Evolutionary conservation across 2,329 filamentous ascomycete genomes (phyloP), one percentile per base, ranked within the genome.

Genomic region (Xylaria multiplex): DNA sequence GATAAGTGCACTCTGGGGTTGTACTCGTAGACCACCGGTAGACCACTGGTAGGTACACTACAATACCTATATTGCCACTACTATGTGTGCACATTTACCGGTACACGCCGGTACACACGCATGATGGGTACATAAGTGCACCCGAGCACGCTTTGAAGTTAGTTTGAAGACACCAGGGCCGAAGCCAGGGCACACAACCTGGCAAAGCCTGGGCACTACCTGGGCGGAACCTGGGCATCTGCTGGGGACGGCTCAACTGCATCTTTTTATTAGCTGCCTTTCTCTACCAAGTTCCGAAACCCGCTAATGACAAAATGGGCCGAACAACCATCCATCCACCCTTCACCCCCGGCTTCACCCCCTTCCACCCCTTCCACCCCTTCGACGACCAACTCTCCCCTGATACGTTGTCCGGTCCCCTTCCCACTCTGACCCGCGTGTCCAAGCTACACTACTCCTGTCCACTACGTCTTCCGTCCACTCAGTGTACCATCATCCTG

Each of bases 271-370:
- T 59, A 54, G 54, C 22, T 59, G 54, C 50, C 57, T 52, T 42
- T 43, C 45, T 53, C 22, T 58, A 24, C 59, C 64, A 62, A 65
- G 62, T 54, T 67, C 65, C 65, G 62, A 67, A 65, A 67, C 65
- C 46, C 53, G 58, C 62, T 67, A 59, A 49, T 40, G 54, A 55
- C 49, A 45, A 61, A 54, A 58, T 67, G 32, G 56, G 40, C 60
- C 59, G 56, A 48, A 40, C n/a, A 22, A 43, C n/a, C 27, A 55
- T 48, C 62, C 42, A 49, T 37, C 11, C 35, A 37, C 35, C 42
- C 55, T 37, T 37, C 35, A 37, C 35, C 35, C 35, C 35, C 35
- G 35, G 35, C 35, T 37, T 13, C 35, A 37, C 35, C 35, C 35
- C 35, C 35, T 13, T 37, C 11, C 45, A 19, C 40, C 61, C 61